A percentile compares a stretch with the other conserved stretches of the same genome.
Evolutionary conservation across 177 flowering plant species (phyloP).

Genomic region (Vitis hybrid): DNA sequence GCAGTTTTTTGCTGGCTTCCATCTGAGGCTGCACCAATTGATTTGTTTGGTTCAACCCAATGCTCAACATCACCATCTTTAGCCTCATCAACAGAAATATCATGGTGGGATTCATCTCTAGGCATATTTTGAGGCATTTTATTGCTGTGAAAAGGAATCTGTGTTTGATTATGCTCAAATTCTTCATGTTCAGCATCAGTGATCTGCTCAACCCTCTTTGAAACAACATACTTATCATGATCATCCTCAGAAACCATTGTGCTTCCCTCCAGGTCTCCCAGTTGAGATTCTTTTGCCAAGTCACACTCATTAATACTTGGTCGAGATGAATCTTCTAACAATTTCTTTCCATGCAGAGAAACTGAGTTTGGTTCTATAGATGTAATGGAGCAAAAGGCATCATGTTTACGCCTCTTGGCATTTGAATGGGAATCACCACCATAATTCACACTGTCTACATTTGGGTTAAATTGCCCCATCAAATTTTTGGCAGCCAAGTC

Average conservation of each 20-base stretch:
- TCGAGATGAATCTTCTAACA: conserved; percentile 13
- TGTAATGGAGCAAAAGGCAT: background rate
- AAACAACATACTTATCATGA: background rate
- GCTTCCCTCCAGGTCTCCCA: conserved; percentile 10
- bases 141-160: background rate
- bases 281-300: conserved; percentile 12
- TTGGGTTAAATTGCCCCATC: conserved; percentile 3
- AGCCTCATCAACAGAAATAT: conserved; percentile 2
- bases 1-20: background rate
- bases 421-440: conserved; percentile 13
- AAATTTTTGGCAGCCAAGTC: conserved; percentile 12
- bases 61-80: background rate
- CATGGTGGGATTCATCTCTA: conserved; percentile 5
- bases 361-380: conserved; percentile 11
- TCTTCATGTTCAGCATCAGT: conserved; percentile 7
- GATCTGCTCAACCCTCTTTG: conserved; percentile 9
- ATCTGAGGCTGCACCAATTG: background rate
- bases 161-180: conserved; percentile 5
- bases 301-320: conserved; percentile 5
- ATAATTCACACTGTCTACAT: background rate
- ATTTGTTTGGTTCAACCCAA: conserved; percentile 2
- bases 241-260: conserved; percentile 11
- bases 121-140: conserved; percentile 9
- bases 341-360: conserved; percentile 10
- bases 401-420: conserved; percentile 28